These are phyloP conservation scores for Gracilaria caudata DNA, from an alignment of 23 red algal genomes.

Conservation along the genomic window DNA sequence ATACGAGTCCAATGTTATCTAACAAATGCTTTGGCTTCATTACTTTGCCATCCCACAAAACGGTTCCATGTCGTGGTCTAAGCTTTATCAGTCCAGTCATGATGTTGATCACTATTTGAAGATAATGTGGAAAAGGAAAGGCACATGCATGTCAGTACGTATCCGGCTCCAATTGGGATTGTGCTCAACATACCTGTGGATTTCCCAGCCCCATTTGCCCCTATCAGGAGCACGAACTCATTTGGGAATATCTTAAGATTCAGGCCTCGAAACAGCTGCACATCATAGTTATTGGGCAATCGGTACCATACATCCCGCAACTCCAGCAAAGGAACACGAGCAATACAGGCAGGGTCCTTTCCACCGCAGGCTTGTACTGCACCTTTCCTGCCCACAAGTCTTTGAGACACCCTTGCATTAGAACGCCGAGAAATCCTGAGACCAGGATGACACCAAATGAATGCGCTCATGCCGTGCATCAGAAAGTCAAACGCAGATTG, in stretches of 20 bases:
- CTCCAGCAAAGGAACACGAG: slow-evolving; percentile 43
- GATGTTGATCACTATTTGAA: slow-evolving; percentile 32
- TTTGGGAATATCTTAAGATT: slow-evolving; percentile 49
- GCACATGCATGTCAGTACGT: not conserved
- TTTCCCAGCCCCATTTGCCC: slow-evolving; percentile 86
- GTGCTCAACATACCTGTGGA: slow-evolving; percentile 38
- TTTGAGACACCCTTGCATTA: not conserved
- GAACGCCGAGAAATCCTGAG: not conserved
- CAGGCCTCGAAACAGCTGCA: slow-evolving; percentile 55
- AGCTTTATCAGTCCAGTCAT: slow-evolving; percentile 48
- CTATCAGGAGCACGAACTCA: slow-evolving; percentile 81
- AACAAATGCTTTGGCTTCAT: slow-evolving; percentile 47
- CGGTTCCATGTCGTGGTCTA: slow-evolving; percentile 36
- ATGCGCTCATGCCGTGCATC: not conserved
- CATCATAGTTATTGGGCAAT: slow-evolving; percentile 42
- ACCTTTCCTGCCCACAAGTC: not conserved
- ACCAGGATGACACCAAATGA: not conserved
- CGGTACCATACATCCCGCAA: slow-evolving; percentile 61
- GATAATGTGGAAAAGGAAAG: not conserved
- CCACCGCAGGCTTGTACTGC: not conserved
- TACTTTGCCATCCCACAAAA: slow-evolving; percentile 57
- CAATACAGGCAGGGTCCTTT: not conserved
- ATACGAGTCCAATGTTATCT: slow-evolving; percentile 56
- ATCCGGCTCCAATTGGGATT: not conserved
- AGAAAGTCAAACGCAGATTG: not conserved